Evolutionary conservation across 129 eudicot genomes (phyloP).

Genomic region (Chrysanthemum seticuspe): DNA sequence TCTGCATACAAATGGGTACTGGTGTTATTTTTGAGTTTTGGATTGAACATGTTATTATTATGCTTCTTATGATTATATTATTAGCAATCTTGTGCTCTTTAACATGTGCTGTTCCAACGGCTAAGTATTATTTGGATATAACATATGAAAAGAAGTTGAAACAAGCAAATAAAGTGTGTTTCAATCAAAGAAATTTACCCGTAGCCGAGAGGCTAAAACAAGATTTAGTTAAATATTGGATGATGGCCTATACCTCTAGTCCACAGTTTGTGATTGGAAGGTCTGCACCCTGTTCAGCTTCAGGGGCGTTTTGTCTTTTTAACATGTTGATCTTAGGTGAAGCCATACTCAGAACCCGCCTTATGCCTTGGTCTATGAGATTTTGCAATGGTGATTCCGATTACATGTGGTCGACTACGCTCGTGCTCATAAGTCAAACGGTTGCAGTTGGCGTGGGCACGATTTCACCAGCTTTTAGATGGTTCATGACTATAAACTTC

Average conservation of each 20-base stretch:
- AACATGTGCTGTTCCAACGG: conserved; percentile 50
- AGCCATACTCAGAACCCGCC: conserved; percentile 32
- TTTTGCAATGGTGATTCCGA: conserved; percentile 50
- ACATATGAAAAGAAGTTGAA: conserved; percentile 44
- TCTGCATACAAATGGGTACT: conserved; percentile 55
- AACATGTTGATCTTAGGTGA: conserved; percentile 36
- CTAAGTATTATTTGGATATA: conserved; percentile 42
- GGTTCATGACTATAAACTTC: conserved; percentile 51
- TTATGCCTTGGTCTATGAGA: conserved; percentile 41
- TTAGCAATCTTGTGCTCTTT: conserved; percentile 47
- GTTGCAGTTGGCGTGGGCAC: conserved; percentile 54
- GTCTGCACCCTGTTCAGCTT: conserved; percentile 55
- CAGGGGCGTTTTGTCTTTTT: conserved; percentile 54
- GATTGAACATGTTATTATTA: conserved; percentile 37
- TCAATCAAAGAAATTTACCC: conserved; percentile 5
- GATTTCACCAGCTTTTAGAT: conserved; percentile 60
- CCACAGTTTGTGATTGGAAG: conserved; percentile 65
- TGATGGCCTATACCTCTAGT: conserved; percentile 58
- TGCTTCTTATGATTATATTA: conserved; percentile 53
- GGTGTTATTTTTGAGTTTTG: conserved; percentile 47
- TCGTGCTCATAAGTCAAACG: conserved; percentile 42
- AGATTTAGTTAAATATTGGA: conserved; percentile 48
- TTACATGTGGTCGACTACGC: conserved; percentile 50
- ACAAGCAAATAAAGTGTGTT: conserved; percentile 40
- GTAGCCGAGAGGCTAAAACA: conserved; percentile 25